Conservation (phyloP, 306 rosid species). For the Cucurbita argyrosperma region DNA sequence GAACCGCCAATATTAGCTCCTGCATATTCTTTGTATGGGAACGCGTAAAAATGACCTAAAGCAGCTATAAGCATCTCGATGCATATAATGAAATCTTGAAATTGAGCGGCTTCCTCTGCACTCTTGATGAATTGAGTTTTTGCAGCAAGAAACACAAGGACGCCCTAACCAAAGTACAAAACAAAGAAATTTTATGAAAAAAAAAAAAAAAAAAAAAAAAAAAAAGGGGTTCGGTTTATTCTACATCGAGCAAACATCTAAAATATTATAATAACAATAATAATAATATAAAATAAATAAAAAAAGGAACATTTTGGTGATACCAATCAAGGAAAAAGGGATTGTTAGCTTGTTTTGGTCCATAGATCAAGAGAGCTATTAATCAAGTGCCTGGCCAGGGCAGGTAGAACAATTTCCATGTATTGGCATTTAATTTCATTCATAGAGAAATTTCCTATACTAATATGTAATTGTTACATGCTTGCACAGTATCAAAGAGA, state of each 20-base stretch:
- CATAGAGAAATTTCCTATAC: not conserved
- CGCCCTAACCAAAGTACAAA: slow-evolving; percentile 52
- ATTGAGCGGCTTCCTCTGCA: slow-evolving; percentile 79
- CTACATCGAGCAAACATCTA: not conserved
- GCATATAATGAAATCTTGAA: slow-evolving; percentile 82
- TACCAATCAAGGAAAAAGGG: not conserved
- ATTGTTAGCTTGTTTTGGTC: not conserved
- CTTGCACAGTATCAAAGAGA: not conserved
- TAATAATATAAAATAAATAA: not conserved
- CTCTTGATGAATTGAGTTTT: slow-evolving; percentile 65
- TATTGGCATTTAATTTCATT: too few relatives aligned
- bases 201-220: too few relatives aligned
- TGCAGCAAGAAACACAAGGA: slow-evolving; percentile 91
- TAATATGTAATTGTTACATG: not conserved
- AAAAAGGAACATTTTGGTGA: not conserved
- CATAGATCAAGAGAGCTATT: not conserved
- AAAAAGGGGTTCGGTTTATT: not conserved
- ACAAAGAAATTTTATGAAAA: not conserved
- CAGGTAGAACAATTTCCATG: not conserved
- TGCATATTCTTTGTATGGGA: slow-evolving; percentile 99
- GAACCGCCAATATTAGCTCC: slow-evolving; percentile 87
- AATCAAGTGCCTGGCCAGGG: not conserved
- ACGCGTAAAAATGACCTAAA: slow-evolving; percentile 78
- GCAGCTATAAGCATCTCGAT: slow-evolving; percentile 98
- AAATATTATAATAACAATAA: not conserved